Evolutionary conservation across 306 rosid genomes (phyloP).

Genomic region (Alnus rubra): DNA sequence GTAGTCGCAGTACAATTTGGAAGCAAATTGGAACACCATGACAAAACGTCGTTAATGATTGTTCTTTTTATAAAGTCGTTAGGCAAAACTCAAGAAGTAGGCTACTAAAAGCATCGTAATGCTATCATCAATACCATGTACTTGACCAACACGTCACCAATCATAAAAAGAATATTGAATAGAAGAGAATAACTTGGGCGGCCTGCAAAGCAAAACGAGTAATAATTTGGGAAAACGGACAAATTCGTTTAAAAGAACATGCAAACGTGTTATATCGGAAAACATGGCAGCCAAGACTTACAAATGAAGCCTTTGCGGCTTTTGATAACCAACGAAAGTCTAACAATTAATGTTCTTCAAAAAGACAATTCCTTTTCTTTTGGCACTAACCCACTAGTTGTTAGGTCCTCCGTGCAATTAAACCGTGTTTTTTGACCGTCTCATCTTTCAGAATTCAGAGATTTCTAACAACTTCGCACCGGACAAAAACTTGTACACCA

Average conservation of each 20-base stretch:
- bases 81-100: not conserved
- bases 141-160: not conserved
- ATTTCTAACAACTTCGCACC: not conserved
- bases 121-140: not conserved
- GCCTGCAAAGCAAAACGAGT: not conserved
- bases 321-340: not conserved
- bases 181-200: not conserved
- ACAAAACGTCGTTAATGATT: not conserved
- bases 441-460: not conserved
- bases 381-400: not conserved
- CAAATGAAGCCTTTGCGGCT: constrained; percentile 6
- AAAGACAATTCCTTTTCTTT: not conserved
- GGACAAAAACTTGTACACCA: not conserved
- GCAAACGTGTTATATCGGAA: not conserved
- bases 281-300: not conserved
- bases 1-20: not conserved
- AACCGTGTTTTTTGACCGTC: not conserved
- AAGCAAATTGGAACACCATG: not conserved
- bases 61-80: not conserved
- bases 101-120: not conserved
- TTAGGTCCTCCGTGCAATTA: not conserved
- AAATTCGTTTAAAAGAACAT: not conserved
- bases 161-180: not conserved
- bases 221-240: not conserved
- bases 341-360: no score